phyloP scores from a whole-genome alignment of 2,329 filamentous ascomycete genomes.

The Raffaelea ambrosiae region DNA sequence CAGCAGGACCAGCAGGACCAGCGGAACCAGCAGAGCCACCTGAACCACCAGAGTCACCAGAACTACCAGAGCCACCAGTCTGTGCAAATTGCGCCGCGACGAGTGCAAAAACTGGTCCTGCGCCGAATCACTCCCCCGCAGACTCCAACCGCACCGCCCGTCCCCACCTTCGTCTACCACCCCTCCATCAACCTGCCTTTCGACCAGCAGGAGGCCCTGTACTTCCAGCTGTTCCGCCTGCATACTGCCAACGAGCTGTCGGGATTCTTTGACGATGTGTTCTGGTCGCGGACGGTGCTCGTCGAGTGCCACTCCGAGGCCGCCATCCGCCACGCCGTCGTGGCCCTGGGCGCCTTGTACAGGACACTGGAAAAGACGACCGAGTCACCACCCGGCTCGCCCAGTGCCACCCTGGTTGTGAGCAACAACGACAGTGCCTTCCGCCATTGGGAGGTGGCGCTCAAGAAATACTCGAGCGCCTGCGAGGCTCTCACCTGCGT shows the following conservation, averaged over 20 bases:
- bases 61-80: conserved; percentile 5
- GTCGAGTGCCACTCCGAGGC: conserved; percentile 55
- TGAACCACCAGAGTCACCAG: not conserved
- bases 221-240: conserved; percentile 54
- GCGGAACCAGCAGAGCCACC: conserved; percentile 9
- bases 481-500: conserved; percentile 40
- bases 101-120: conserved; percentile 9
- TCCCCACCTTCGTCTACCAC: conserved; percentile 17
- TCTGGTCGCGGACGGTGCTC: conserved; percentile 56
- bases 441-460: conserved; percentile 50
- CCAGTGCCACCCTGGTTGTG: conserved; percentile 21
- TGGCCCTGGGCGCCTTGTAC: conserved; percentile 58
- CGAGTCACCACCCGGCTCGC: conserved; percentile 40
- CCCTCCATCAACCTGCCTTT: conserved; percentile 38
- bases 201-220: conserved; percentile 42
- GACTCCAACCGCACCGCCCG: conserved; percentile 19
- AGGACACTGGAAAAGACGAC: conserved; percentile 54
- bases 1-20: conserved; percentile 12
- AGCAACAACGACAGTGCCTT: conserved; percentile 23
- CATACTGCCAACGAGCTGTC: conserved; percentile 56
- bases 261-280: conserved; percentile 57
- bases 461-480: conserved; percentile 51
- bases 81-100: conserved; percentile 15
- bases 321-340: conserved; percentile 55
- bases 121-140: conserved; percentile 22